Conservation (phyloP, 1,284 basidiomycete genomes). For the Leccinum laetum region DNA sequence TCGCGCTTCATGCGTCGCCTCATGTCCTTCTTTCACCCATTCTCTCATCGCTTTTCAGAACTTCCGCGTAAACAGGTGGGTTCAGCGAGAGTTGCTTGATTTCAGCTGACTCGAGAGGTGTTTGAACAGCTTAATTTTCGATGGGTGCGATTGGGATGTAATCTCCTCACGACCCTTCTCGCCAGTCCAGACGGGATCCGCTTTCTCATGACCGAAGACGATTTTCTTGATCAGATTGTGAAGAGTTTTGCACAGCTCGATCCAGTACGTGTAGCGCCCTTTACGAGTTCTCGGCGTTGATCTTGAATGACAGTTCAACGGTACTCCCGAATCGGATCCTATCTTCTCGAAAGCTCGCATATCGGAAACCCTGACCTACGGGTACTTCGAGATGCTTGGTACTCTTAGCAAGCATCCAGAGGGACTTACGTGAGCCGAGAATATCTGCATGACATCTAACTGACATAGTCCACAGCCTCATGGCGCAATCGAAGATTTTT, state of each 20-base stretch:
- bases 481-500: constrained; percentile 93
- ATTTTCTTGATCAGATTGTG: constrained; percentile 83
- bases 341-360: constrained; percentile 82
- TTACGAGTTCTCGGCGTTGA: constrained; percentile 5
- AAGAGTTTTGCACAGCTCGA: constrained; percentile 92
- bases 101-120: not conserved
- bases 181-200: constrained; percentile 82
- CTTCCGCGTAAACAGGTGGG: constrained; percentile 72
- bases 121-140: constrained; percentile 62
- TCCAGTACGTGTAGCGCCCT: constrained; percentile 56
- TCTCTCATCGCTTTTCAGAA: constrained; percentile 81
- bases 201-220: constrained; percentile 83
- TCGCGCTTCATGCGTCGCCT: constrained; percentile 87
- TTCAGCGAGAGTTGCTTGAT: not conserved
- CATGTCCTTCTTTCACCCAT: constrained; percentile 93
- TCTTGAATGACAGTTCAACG: constrained; percentile 54
- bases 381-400: constrained; percentile 97
- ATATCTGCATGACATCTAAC: constrained; percentile 2
- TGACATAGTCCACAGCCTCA: constrained; percentile 50
- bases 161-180: constrained; percentile 82
- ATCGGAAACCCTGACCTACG: constrained; percentile 81
- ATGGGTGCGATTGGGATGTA: constrained; percentile 87
- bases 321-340: constrained; percentile 68
- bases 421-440: constrained; percentile 81
- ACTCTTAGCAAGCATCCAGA: constrained; percentile 85